These are phyloP conservation scores for Aspergillus sp. DNA, from an alignment of 2,329 filamentous ascomycete species.

Conservation along the genomic window DNA sequence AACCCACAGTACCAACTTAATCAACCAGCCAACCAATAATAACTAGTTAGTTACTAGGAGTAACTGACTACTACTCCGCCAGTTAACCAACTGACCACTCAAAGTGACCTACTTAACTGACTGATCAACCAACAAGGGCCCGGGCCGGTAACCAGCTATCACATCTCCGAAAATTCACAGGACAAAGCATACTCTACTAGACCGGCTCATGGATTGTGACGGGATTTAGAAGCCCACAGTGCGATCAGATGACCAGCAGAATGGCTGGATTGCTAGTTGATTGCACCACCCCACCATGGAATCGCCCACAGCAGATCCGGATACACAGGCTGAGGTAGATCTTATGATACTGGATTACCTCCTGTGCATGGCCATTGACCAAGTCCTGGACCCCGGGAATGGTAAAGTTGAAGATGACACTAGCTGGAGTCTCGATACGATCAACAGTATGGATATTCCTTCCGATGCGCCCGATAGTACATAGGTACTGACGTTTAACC, in stretches of 20 bases:
- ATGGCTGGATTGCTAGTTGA: not conserved
- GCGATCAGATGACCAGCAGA: not conserved
- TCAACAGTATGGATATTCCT: conserved; percentile 30
- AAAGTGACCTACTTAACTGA: too few relatives aligned
- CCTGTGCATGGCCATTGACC: conserved; percentile 49
- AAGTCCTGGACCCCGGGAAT: conserved; percentile 41
- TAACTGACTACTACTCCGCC: too few relatives aligned
- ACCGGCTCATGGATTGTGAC: too few relatives aligned
- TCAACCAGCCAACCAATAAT: too few relatives aligned
- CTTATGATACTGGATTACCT: conserved; percentile 61
- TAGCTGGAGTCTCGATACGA: conserved; percentile 26
- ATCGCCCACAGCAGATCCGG: conserved; percentile 27
- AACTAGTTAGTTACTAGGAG: too few relatives aligned
- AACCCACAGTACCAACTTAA: too few relatives aligned
- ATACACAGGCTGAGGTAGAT: conserved; percentile 52
- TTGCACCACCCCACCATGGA: conserved; percentile 21
- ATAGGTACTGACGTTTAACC: conserved; percentile 5
- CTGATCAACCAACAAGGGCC: too few relatives aligned
- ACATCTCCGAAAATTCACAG: too few relatives aligned
- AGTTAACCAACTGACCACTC: too few relatives aligned
- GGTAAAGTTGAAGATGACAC: conserved; percentile 17
- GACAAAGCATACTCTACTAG: too few relatives aligned
- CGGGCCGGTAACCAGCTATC: too few relatives aligned
- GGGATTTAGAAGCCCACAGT: not conserved
- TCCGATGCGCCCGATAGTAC: not conserved